Base-by-base conservation (phyloP, 257 asterid genomes). In the Paulownia fortunei region DNA sequence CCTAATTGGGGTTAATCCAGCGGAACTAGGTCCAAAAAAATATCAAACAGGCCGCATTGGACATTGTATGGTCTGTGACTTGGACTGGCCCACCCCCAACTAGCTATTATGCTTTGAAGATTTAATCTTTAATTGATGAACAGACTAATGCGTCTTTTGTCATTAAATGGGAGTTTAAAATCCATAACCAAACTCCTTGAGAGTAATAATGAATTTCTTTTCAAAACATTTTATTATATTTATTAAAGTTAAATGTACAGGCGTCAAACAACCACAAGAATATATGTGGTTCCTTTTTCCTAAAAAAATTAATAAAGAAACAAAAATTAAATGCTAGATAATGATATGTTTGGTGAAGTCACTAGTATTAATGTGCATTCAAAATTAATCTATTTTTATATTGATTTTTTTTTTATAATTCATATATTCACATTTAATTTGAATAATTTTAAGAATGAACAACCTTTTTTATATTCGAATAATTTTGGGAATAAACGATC, bases 331-430 rank as follows among this genome's bases (percentile, higher is more conserved):
- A 71, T 30, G 62, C 11, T 27, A 27, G 49, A 70, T 51, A 49
- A 69, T 27, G 62, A 69, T 69, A 69, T 26, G 63, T 70, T 49
- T 26, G 46, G 75, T 69, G 75, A 69, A 49, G 62, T 51, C 75
- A 69, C 27, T 13, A 13, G 27, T 23, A 23, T 7, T 44, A 41
- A 19, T 11, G 10, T 15, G 39, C 37, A 63, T 7, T 16, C 12
- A 23, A 44, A 23, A 4, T 30, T 52, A 34, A 34, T 12, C 24
- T 32, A 54, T 37, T 55, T 55, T 56, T 37, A 24, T 27, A 41
- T 24, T 73, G n/a, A n/a, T n/a, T n/a, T n/a, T n/a, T n/a, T n/a
- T n/a, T n/a, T n/a, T n/a, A n/a, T n/a, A n/a, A n/a, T n/a, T n/a
- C n/a, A n/a, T n/a, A n/a, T n/a, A n/a, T n/a, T n/a, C n/a, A n/a